phyloP scores from a whole-genome alignment of 805 yeast species.

The Tetrapisispora taiwanensis region DNA sequence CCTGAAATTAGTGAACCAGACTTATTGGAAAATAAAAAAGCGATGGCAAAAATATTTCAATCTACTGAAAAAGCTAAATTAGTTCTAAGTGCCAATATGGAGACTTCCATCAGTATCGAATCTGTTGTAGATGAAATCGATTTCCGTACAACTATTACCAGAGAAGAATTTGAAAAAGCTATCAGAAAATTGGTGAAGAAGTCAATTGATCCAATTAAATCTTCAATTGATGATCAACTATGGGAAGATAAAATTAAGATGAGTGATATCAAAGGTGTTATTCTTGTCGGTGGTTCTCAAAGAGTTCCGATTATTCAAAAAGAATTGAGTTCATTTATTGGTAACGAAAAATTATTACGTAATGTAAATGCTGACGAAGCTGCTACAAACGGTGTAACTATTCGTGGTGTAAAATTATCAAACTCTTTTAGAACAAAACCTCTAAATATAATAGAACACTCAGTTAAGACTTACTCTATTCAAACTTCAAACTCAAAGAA shows the following conservation, averaged over 20 bases:
- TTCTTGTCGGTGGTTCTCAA: slow-evolving; percentile 83
- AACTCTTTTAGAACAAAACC: slow-evolving; percentile 51
- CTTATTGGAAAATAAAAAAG: slow-evolving; percentile 40
- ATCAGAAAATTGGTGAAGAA: slow-evolving; percentile 30
- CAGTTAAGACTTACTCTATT: slow-evolving; percentile 40
- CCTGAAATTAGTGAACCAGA: slow-evolving; percentile 30
- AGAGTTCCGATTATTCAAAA: slow-evolving; percentile 82
- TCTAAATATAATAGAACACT: slow-evolving; percentile 47
- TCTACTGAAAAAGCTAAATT: slow-evolving; percentile 84
- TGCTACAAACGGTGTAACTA: slow-evolving; percentile 81
- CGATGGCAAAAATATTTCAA: slow-evolving; percentile 60
- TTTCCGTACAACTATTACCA: slow-evolving; percentile 52
- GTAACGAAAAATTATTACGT: slow-evolving; percentile 52
- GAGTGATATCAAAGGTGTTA: slow-evolving; percentile 48
- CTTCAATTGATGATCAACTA: slow-evolving; percentile 36
- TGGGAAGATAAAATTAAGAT: slow-evolving; percentile 21
- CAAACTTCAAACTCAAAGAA: slow-evolving; percentile 8
- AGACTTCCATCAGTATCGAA: slow-evolving; percentile 69
- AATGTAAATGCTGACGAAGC: slow-evolving; percentile 95
- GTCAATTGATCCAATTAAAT: slow-evolving; percentile 42
- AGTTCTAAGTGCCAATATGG: slow-evolving; percentile 79
- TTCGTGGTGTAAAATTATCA: slow-evolving; percentile 69
- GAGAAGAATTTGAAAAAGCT: slow-evolving; percentile 68
- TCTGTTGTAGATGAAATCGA: slow-evolving; percentile 65
- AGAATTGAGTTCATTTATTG: slow-evolving; percentile 39